These are phyloP conservation scores for Auriscalpium orientale DNA, from an alignment of 768 basidiomycete genomes.

Conservation along the genomic window DNA sequence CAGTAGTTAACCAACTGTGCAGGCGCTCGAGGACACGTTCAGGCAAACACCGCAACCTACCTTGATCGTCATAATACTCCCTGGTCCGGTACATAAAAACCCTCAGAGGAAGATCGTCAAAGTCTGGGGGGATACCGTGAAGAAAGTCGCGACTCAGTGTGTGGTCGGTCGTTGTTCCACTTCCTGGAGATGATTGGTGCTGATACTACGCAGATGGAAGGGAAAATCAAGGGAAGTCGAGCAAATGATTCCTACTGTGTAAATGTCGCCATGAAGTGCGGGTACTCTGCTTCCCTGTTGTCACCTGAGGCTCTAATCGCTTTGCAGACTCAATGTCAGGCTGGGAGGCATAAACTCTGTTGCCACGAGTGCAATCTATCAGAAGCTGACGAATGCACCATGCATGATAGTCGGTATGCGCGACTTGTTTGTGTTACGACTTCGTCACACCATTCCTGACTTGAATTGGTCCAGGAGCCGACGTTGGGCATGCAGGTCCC, in stretches of 20 bases:
- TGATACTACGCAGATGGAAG: slow-evolving; percentile 23
- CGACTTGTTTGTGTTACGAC: background rate
- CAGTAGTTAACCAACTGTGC: background rate
- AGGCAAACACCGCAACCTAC: background rate
- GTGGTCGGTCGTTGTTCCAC: background rate
- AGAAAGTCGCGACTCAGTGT: background rate
- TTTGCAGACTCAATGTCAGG: slow-evolving; percentile 70
- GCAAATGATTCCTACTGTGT: slow-evolving; percentile 74
- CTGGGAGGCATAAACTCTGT: slow-evolving; percentile 76
- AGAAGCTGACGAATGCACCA: slow-evolving; percentile 63
- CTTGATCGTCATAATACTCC: slow-evolving; percentile 6
- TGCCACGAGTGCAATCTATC: slow-evolving; percentile 51
- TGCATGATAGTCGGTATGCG: slow-evolving; percentile 67
- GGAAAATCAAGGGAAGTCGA: slow-evolving; percentile 62
- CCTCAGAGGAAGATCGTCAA: slow-evolving; percentile 1
- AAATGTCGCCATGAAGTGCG: slow-evolving; percentile 72
- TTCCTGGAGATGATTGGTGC: background rate
- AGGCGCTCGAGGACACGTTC: background rate
- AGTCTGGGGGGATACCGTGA: background rate
- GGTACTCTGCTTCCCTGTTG: background rate
- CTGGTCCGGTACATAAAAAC: background rate
- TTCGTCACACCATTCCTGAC: background rate
- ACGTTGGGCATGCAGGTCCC: slow-evolving; percentile 74
- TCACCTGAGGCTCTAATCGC: background rate
- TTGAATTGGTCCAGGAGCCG: slow-evolving; percentile 37